Evolutionary conservation across 768 basidiomycete species (phyloP).

Genomic region (Suillus variegatus): DNA sequence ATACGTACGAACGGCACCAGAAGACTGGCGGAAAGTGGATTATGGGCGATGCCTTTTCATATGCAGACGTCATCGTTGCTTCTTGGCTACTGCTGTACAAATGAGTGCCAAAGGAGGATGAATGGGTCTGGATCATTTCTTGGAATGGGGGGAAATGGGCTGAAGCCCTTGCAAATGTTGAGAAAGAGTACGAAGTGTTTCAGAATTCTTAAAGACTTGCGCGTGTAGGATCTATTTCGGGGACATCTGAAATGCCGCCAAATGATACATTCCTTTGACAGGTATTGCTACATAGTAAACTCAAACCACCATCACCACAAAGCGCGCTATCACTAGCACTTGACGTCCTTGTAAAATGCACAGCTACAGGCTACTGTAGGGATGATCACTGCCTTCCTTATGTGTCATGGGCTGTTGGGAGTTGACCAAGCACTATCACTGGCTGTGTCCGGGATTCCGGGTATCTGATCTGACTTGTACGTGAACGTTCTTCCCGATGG

Average conservation of each 20-base stretch:
- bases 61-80: slow-evolving; percentile 32
- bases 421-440: neutral
- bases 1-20: slow-evolving; percentile 22
- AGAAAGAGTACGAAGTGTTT: slow-evolving; percentile 25
- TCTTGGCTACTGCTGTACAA: slow-evolving; percentile 16
- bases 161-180: slow-evolving; percentile 22
- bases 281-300: no score
- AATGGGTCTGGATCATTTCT: slow-evolving; percentile 26
- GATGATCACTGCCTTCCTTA: no score
- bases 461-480: neutral
- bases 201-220: neutral
- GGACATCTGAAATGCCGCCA: neutral
- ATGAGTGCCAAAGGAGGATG: slow-evolving; percentile 21
- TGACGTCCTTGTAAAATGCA: no score
- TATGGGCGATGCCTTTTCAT: slow-evolving; percentile 32
- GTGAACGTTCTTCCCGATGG: neutral
- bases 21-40: slow-evolving; percentile 27
- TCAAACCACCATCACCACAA: neutral
- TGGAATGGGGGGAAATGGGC: slow-evolving; percentile 30
- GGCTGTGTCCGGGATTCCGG: neutral
- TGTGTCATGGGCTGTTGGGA: neutral
- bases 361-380: no score
- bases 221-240: no score
- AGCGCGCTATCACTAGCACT: neutral
- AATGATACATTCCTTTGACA: neutral